Evolutionary conservation across 208 protist species (phyloP).

Genomic region (Wallacemonas sp.): DNA sequence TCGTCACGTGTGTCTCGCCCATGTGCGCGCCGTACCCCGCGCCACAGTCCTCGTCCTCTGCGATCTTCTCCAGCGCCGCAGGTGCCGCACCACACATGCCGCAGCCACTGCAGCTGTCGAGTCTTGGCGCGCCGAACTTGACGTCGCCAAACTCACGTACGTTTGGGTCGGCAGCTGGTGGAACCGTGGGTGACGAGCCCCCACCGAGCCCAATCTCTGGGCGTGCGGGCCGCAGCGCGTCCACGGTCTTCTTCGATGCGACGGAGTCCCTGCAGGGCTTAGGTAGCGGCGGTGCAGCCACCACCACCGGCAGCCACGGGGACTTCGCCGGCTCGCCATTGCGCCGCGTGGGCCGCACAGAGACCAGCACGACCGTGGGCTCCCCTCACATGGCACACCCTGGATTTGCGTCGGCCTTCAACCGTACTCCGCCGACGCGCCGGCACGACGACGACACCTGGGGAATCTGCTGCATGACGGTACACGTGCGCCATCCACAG

Average conservation of each 20-base stretch:
- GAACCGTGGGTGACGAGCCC: background rate
- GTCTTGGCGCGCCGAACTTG: background rate
- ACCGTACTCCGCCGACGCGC: background rate
- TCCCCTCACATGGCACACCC: background rate
- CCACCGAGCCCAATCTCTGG: background rate
- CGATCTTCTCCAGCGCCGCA: background rate
- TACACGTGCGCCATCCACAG: background rate
- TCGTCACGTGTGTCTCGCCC: constrained; percentile 10
- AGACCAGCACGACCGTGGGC: background rate
- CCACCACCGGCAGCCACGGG: background rate
- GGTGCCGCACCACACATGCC: background rate
- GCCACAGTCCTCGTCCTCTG: background rate
- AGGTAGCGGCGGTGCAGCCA: background rate
- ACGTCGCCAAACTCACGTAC: background rate
- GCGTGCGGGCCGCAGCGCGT: background rate
- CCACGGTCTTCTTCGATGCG: constrained; percentile 8
- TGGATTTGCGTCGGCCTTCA: background rate
- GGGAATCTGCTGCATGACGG: constrained; percentile 10
- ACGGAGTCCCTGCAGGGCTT: constrained; percentile 1
- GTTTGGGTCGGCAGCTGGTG: background rate
- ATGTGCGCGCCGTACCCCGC: constrained; percentile 12
- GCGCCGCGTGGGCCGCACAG: background rate
- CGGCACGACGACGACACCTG: background rate
- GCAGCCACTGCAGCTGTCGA: background rate
- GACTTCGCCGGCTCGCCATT: background rate